Evolutionary conservation across 169 alveolate genomes (phyloP).

Genomic region (Blepharisma undulans): DNA sequence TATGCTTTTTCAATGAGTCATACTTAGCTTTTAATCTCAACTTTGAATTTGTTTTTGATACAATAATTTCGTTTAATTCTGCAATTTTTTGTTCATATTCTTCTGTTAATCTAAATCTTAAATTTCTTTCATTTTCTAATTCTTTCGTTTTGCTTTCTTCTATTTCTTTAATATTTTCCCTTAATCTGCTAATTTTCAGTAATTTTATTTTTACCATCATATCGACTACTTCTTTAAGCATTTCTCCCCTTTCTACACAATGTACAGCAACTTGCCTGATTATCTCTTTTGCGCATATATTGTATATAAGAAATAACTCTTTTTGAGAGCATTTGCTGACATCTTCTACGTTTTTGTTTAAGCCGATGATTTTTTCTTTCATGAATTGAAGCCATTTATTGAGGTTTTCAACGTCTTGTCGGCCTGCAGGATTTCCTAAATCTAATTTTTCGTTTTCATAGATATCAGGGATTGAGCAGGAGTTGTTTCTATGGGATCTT

Average conservation of each 20-base stretch:
- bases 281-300: not conserved
- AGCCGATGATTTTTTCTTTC: not conserved
- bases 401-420: conserved; percentile 16
- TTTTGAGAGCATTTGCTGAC: not conserved
- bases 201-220: not conserved
- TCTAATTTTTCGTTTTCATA: not conserved
- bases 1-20: not conserved
- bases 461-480: not conserved
- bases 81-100: not conserved
- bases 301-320: not conserved
- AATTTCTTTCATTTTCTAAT: not conserved
- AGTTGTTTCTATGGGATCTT: not conserved
- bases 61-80: not conserved
- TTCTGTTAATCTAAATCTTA: not conserved
- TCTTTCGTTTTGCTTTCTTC: not conserved
- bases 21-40: not conserved
- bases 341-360: not conserved
- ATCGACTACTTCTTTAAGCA: conserved; percentile 1
- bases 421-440: conserved; percentile 20
- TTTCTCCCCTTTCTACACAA: conserved; percentile 29
- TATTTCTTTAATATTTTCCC: not conserved
- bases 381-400: not conserved
- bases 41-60: not conserved
- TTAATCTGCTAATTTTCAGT: not conserved
- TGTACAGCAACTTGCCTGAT: conserved; percentile 6